Percentiles rank a stretch among this genome's conserved stretches.
These are phyloP conservation scores for Artemisia tridentata DNA, from an alignment of 129 eudicot species.

Conservation along the genomic window DNA sequence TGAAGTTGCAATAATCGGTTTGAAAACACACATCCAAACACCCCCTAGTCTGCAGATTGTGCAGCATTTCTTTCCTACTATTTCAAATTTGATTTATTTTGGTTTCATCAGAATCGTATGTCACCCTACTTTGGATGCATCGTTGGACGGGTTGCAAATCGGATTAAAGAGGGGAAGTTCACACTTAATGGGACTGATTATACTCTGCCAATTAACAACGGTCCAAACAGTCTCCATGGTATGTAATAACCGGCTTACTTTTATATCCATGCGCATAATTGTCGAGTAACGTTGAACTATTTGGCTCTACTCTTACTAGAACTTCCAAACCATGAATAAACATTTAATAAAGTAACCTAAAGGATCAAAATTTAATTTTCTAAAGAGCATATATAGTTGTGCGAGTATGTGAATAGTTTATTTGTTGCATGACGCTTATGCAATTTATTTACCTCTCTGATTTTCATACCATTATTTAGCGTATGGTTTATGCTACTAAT, in stretches of 20 bases:
- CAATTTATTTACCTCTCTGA: no score
- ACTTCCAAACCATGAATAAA: background rate
- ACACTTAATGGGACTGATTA: slow-evolving; percentile 31
- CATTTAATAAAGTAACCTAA: no score
- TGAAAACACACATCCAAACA: background rate
- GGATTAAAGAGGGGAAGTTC: slow-evolving; percentile 94
- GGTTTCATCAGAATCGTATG: slow-evolving; percentile 59
- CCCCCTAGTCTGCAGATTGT: no score
- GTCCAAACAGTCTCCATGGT: slow-evolving; percentile 25
- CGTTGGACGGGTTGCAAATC: slow-evolving; percentile 94
- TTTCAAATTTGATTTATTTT: slow-evolving; percentile 1
- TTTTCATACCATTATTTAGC: no score
- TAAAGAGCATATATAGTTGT: no score
- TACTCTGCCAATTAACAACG: slow-evolving; percentile 15
- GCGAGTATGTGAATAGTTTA: no score
- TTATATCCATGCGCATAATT: background rate
- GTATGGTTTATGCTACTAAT: no score
- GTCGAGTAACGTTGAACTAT: background rate
- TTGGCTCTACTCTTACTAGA: background rate
- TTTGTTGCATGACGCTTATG: no score
- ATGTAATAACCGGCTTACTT: background rate
- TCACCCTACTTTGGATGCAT: slow-evolving; percentile 93
- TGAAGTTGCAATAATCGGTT: no score
- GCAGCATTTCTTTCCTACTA: no score
- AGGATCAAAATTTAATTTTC: no score